Percentiles rank a stretch among this genome's conserved stretches.
These are phyloP conservation scores for Bipolaris cookei DNA, from an alignment of 2,329 filamentous ascomycete species.

Conservation along the genomic window DNA sequence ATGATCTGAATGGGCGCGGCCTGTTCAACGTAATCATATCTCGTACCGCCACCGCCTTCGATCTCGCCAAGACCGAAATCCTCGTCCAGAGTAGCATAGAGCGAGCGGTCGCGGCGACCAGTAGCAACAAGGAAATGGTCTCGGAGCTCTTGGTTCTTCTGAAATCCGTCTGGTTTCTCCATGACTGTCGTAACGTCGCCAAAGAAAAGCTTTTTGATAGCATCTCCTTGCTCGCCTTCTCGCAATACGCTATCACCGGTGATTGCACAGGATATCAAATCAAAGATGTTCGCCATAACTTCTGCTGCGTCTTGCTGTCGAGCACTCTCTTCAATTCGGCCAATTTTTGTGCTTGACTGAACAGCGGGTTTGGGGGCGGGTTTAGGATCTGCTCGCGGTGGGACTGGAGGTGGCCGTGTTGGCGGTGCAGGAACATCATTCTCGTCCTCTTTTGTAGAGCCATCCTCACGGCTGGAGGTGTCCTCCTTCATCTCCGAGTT, in stretches of 20 bases:
- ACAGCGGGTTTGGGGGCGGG: conserved; percentile 6
- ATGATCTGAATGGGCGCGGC: conserved; percentile 87
- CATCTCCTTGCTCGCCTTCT: conserved; percentile 79
- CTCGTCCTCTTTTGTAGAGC: conserved; percentile 24
- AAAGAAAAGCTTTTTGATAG: conserved; percentile 64
- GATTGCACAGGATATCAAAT: conserved; percentile 89
- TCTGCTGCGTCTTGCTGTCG: conserved; percentile 93
- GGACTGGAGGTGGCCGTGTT: conserved; percentile 63
- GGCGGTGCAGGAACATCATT: conserved; percentile 46
- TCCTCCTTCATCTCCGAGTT: conserved; percentile 37
- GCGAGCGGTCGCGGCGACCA: conserved; percentile 64
- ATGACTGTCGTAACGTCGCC: conserved; percentile 56
- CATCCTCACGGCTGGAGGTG: conserved; percentile 26
- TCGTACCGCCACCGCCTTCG: conserved; percentile 42
- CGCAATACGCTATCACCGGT: conserved; percentile 69
- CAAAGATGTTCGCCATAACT: conserved; percentile 90
- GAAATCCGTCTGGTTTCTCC: conserved; percentile 48
- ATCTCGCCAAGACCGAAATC: conserved; percentile 83
- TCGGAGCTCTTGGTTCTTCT: conserved; percentile 62
- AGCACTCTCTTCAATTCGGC: conserved; percentile 65
- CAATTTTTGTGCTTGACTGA: conserved; percentile 41
- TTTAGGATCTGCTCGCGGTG: conserved; percentile 56
- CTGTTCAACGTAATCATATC: conserved; percentile 56
- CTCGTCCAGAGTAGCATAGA: conserved; percentile 85
- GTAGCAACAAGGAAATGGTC: conserved; percentile 69